Evolutionary conservation across 2,329 filamentous ascomycete species (phyloP), one percentile per base, ranked within the genome.

Genomic region (Corniculantispora saksenae): DNA sequence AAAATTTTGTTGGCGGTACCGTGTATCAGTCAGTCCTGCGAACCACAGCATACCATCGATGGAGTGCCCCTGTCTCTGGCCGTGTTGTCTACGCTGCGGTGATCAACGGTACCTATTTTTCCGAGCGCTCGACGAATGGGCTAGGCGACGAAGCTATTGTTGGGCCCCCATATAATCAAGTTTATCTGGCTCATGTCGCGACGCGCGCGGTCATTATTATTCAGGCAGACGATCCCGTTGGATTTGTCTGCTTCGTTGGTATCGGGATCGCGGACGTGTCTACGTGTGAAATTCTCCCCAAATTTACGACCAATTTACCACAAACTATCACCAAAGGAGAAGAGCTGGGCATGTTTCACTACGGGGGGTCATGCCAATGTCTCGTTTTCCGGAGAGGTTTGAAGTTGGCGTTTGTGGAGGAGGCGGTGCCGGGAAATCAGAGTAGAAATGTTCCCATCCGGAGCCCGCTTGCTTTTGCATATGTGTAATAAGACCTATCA

Each of bases 181-280:
- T 83, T 1, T 92, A 91, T 68, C 77, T 91, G 23, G 84, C 85
- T 0, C 80, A 84, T 1, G 79, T 89, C 9, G 89, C 89, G 0
- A 89, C 89, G 6, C 80, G 90, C 5, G 88, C 85, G 0, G 73
- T 92, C 63, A 85, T 91, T 67, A 89, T 88, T 73, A 86, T 92
- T 67, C 79, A 91, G 71, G 87, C 88, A 0, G 86, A 89, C 66
- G 87, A 89, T 65, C 81, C 83, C 3, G 85, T 91, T 55, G 90
- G 89, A 0, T 74, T 91, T 19, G 86, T 91, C 81, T 85, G 83
- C 0, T 87, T 91, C 66, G 78, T 92, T n/a, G 85, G 83, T 3
- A 81, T 92, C 1, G 90, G 89, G 3, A 91, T 91, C 89, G 86
- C 86, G 6, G 89, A 92, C 74, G 89, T 91, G 6, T 87, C 84